phyloP scores from a whole-genome alignment of 257 asterid genomes.

The Cynanchum wilfordii region DNA sequence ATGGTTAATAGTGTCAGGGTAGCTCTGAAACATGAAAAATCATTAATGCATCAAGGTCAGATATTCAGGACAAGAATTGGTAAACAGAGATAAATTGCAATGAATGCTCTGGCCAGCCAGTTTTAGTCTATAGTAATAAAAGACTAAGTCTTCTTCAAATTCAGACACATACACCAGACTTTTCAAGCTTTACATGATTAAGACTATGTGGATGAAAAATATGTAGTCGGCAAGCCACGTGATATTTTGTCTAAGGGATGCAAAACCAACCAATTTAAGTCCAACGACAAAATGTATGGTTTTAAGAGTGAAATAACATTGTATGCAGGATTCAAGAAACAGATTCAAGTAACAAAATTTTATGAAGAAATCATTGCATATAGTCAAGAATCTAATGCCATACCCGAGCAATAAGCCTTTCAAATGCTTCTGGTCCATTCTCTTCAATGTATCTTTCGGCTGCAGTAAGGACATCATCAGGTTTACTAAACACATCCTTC shows the following conservation, averaged over 20 bases:
- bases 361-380: not conserved
- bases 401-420: conserved; percentile 80
- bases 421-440: conserved; percentile 82
- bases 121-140: not conserved
- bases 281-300: not conserved
- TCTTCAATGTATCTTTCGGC: conserved; percentile 76
- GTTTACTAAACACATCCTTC: conserved; percentile 58
- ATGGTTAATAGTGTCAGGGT: not conserved
- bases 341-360: not conserved
- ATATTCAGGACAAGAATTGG: not conserved
- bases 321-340: not conserved
- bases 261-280: not conserved
- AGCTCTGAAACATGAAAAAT: not conserved
- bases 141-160: not conserved
- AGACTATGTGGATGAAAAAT: not conserved
- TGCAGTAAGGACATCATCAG: conserved; percentile 68
- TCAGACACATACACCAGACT: not conserved
- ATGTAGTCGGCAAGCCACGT: not conserved
- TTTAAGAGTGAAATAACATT: not conserved
- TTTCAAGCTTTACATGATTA: not conserved
- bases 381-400: not conserved
- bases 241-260: not conserved
- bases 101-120: conserved; percentile 5
- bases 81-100: not conserved
- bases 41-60: not conserved